phyloP scores from a whole-genome alignment of 495 filamentous ascomycete species.

The Penicillium riverlandense region DNA sequence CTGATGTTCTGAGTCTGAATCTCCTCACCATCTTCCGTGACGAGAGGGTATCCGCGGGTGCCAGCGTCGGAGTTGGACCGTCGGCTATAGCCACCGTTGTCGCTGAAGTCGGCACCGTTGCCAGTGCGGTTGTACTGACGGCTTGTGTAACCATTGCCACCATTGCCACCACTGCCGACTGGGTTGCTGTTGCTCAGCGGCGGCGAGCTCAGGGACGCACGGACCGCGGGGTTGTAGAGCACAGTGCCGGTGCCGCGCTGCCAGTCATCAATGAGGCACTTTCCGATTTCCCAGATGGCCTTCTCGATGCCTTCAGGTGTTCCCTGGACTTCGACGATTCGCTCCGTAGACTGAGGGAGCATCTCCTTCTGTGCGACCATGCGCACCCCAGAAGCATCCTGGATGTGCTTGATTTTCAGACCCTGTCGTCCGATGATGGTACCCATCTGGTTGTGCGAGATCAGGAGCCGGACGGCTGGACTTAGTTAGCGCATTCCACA shows the following conservation, averaged over 20 bases:
- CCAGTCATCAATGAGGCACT: constrained; percentile 96
- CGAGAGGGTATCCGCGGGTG: constrained; percentile 65
- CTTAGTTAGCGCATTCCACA: constrained; percentile 18
- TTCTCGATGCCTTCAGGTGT: constrained; percentile 89
- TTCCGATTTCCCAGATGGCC: constrained; percentile 97
- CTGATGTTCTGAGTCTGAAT: constrained; percentile 99
- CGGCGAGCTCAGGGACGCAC: constrained; percentile 58
- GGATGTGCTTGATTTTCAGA: constrained; percentile 98
- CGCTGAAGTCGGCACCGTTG: constrained; percentile 96
- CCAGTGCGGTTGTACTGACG: constrained; percentile 88
- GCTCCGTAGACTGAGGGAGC: constrained; percentile 98
- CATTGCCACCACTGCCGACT: constrained; percentile 9
- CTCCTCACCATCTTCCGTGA: constrained; percentile 93
- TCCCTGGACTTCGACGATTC: constrained; percentile 93
- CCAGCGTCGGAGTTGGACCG: constrained; percentile 75
- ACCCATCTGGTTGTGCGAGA: constrained; percentile 99
- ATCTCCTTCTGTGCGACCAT: constrained; percentile 99
- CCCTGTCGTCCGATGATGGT: constrained; percentile 96
- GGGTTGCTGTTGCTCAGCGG: constrained; percentile 24
- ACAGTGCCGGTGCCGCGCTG: constrained; percentile 94
- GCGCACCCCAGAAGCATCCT: constrained; percentile 91
- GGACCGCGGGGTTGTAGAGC: constrained; percentile 90
- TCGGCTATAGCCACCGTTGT: constrained; percentile 61
- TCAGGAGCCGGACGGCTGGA: constrained; percentile 88
- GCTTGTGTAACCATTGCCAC: constrained; percentile 47